phyloP scores from a whole-genome alignment of 441 rosid genomes.

The Populus hybrid region DNA sequence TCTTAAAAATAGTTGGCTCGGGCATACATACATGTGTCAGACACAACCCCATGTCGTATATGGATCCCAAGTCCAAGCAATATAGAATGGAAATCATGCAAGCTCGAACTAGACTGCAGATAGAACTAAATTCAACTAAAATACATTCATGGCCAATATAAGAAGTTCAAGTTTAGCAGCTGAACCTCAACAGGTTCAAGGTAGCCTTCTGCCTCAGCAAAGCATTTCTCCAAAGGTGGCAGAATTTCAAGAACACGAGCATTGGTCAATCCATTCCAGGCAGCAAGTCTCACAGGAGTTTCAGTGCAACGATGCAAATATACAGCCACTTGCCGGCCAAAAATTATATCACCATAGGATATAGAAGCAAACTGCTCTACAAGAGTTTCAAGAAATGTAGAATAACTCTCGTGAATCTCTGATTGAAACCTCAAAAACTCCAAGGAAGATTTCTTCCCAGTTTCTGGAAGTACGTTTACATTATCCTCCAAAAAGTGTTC shows the following conservation, averaged over 20 bases:
- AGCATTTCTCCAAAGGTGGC: conserved; percentile 66
- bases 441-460: conserved; percentile 12
- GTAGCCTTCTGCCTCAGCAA: conserved; percentile 66
- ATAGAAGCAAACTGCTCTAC: conserved; percentile 83
- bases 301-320: conserved; percentile 72
- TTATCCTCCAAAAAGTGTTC: conserved; percentile 15
- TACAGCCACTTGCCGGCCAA: conserved; percentile 75
- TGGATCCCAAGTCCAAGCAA: no score
- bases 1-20: no score
- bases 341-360: conserved; percentile 78
- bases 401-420: conserved; percentile 73
- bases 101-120: neutral
- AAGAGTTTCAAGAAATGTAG: conserved; percentile 68
- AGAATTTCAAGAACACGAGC: conserved; percentile 79
- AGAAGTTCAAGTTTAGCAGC: conserved; percentile 7
- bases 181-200: conserved; percentile 86
- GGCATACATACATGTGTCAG: no score
- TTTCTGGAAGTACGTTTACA: conserved; percentile 17
- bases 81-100: neutral
- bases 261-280: conserved; percentile 69
- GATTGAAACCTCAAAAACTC: conserved; percentile 67
- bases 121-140: no score
- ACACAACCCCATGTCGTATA: no score
- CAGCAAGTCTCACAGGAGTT: conserved; percentile 57
- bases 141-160: neutral